A percentile compares a stretch with the other conserved stretches of the same genome.
Evolutionary conservation across 2,329 filamentous ascomycete species (phyloP).

Genomic region (Monosporascus sp.): DNA sequence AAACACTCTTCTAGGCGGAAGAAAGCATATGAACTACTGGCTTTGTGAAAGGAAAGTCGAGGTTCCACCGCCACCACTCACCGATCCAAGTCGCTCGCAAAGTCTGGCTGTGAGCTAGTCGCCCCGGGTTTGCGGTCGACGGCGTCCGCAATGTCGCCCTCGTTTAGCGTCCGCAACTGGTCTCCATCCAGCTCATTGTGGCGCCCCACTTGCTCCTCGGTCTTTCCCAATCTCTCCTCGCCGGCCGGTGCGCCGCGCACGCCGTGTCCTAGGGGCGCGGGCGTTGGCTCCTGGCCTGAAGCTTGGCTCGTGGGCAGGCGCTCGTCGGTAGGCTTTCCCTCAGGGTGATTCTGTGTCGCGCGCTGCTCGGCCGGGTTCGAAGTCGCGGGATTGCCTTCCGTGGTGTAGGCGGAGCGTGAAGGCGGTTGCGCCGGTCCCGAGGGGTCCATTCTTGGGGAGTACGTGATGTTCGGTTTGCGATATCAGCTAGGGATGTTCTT

Average conservation of each 20-base stretch:
- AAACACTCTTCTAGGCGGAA: neutral
- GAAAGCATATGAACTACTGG: too few relatives aligned
- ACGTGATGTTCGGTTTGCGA: neutral
- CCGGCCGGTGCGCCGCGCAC: slow-evolving; percentile 18
- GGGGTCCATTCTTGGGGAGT: slow-evolving; percentile 17
- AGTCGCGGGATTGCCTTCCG: slow-evolving; percentile 20
- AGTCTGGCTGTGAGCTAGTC: slow-evolving; percentile 21
- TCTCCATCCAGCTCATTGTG: slow-evolving; percentile 23
- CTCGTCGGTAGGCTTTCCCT: slow-evolving; percentile 11
- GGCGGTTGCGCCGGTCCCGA: slow-evolving; percentile 22
- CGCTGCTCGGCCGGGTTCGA: slow-evolving; percentile 19
- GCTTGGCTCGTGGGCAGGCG: slow-evolving; percentile 13
- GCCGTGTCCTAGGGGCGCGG: slow-evolving; percentile 22
- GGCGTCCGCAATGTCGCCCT: slow-evolving; percentile 22
- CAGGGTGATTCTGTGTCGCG: slow-evolving; percentile 9
- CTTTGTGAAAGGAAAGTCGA: neutral
- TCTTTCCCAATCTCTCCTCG: slow-evolving; percentile 17
- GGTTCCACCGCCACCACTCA: slow-evolving; percentile 8
- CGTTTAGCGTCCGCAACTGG: slow-evolving; percentile 22
- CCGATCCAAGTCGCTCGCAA: slow-evolving; percentile 26
- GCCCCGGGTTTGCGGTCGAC: slow-evolving; percentile 23
- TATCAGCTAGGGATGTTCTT: neutral
- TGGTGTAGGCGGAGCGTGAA: slow-evolving; percentile 18
- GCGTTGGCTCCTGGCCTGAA: slow-evolving; percentile 12
- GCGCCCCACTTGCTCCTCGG: slow-evolving; percentile 15